Evolutionary conservation across 169 alveolate species (phyloP), one percentile per base, ranked within the genome.

Genomic region (Plasmodium inui): DNA sequence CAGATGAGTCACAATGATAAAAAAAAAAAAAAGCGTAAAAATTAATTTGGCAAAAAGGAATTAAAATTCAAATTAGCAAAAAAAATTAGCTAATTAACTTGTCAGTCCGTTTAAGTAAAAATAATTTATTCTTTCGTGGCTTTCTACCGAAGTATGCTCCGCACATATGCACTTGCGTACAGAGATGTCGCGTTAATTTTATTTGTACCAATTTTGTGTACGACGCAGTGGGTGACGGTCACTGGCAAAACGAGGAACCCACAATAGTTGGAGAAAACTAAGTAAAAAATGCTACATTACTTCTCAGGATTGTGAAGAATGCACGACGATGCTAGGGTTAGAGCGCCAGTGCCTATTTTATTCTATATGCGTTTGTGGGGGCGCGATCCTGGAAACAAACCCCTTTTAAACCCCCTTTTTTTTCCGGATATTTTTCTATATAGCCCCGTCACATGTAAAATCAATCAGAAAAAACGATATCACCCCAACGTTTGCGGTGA

Each of bases 361-460:
- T 19, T 46, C 1, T 57, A 8, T 57, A 67, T 67, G 22, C 8
- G 37, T 2, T 0, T 22, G n/a, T 67, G n/a, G 37, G 37, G 76
- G 1, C 10, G 76, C 37, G 17, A 3, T 67, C 30, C n/a, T 67
- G 14, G 37, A 26, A 67, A n/a, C 37, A 19, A 67, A 67, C 34
- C 76, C 76, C 76, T 10, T 67, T 67, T 67, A 26, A 67, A 67
- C 22, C 34, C 76, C 76, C 76, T 26, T 67, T 67, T 67, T 61
- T 67, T 67, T 67, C n/a, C n/a, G n/a, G 76, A 28, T 67, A 28
- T 10, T 67, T 67, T 67, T 19, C 28, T 28, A 67, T 22, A 67
- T 67, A 67, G 61, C 26, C 61, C 22, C 14, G 61, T 50, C 61
- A 50, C 61, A 50, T 3, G 19, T 3, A 50, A 50, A 50, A 50